Base-by-base conservation (phyloP, 78 protist species). In the Speleostelium caveatum region DNA sequence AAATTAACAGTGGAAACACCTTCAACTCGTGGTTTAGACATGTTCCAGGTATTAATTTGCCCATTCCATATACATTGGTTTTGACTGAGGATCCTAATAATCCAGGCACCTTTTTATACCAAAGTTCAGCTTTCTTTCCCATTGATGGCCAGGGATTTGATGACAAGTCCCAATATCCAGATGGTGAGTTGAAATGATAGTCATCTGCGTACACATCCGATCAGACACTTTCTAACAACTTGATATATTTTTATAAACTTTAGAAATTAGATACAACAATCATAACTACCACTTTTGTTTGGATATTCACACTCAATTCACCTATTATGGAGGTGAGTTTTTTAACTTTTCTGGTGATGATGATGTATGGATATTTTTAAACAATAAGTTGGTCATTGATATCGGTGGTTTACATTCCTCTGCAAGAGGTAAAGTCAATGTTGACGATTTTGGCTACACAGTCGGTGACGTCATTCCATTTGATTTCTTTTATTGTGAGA, bases 401-500 rank as follows among this genome's bases (percentile, higher is more conserved):
- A 42, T 83, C 17, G 90, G 90, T 60, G 90, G 90, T 62, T 17
- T 83, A 45, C 90, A 83, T 33, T 14, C 22, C 17, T 45, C 77
- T n/a, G 22, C 22, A 33, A 14, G 38, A 21, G 67, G 32, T 35
- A 2, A 41, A 0, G 42, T 79, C 4, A 56, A 83, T 60, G 16
- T 83, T 1, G 22, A 55, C 0, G n/a, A 6, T 21, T 38, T 83
- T 16, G 90, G 90, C 21, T 24, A 69, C n/a, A 22, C 14, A 7
- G 39, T 33, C 36, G 61, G 72, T 14, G 33, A 63, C n/a, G 67
- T 32, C 38, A 28, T 63, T 21, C 24, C 26, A 35, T 83, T 83
- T 62, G 91, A 83, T 33, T 83, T 83, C 45, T 83, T 83, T 51
- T 83, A 83, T 45, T 83, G 91, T 60, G 91, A 83, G 22, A 58